phyloP scores from a whole-genome alignment of 192 early-diverging fungal genomes.

The Rhizophlyctis rosea region DNA sequence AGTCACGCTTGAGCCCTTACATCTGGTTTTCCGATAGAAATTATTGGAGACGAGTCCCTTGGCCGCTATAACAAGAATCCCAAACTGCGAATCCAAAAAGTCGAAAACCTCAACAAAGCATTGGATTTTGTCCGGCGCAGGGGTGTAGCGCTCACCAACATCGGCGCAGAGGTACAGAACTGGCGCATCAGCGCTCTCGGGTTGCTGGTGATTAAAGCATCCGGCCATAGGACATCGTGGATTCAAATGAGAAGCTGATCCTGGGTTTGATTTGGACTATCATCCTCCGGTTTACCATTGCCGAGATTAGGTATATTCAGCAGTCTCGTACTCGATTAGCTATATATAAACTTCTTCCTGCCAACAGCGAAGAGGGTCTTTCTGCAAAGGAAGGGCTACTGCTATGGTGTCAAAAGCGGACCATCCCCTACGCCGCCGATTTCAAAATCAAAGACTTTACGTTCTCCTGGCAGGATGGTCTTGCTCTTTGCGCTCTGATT shows the following conservation, averaged over 20 bases:
- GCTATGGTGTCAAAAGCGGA: conserved; percentile 96
- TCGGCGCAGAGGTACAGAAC: conserved; percentile 81
- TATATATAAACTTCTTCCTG: conserved; percentile 7
- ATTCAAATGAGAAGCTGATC: conserved; percentile 85
- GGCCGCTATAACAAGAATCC: conserved; percentile 87
- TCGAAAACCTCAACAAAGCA: conserved; percentile 94
- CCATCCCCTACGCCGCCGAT: conserved; percentile 78
- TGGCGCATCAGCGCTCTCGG: neutral
- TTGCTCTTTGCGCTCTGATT: conserved; percentile 94
- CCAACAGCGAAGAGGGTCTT: conserved; percentile 80
- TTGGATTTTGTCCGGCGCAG: conserved; percentile 87
- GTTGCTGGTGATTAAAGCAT: conserved; percentile 2
- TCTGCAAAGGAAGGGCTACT: conserved; percentile 95
- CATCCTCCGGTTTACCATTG: conserved; percentile 95
- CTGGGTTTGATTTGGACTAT: conserved; percentile 97
- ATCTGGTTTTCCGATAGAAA: conserved; percentile 57
- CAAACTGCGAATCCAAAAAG: conserved; percentile 87
- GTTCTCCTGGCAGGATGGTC: conserved; percentile 81
- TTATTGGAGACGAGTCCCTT: conserved; percentile 87
- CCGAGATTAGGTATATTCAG: conserved; percentile 79
- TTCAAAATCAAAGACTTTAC: conserved; percentile 90
- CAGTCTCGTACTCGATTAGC: too few relatives aligned
- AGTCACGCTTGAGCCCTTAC: neutral
- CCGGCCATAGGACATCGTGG: conserved; percentile 78
- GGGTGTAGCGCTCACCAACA: conserved; percentile 87